Evolutionary conservation across 495 filamentous ascomycete species (phyloP), one percentile per base, ranked within the genome.

Genomic region (Xylaria grammica): DNA sequence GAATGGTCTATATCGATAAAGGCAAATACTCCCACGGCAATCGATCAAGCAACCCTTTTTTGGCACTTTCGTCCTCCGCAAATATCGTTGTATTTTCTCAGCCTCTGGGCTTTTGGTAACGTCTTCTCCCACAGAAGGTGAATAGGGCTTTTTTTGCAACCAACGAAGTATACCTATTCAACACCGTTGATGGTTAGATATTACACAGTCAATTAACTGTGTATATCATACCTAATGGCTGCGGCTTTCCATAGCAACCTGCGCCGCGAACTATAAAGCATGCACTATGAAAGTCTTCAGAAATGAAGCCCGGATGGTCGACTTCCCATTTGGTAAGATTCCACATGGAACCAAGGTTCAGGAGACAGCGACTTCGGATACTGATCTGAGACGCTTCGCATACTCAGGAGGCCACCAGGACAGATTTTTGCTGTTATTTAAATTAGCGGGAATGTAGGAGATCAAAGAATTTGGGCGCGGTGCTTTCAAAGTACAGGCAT

Each of bases 341-440:
- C 42, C 49, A 32, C 52, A 57, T 40, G 29, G 5, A 32, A 26
- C 36, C 27, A 54, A 49, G 29, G 49, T 20, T 40, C 38, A 29
- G 51, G 40, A 63, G 51, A 34, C n/a, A 44, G 24, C 42, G 53
- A 58, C 32, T 58, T 57, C 42, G 22, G 30, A 22, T 42, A 44
- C 34, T 4, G 17, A 49, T 44, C 24, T 42, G 44, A 20, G 44
- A 24, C 17, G 40, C 6, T 24, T 44, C 15, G 19, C 13, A 58
- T 24, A 44, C 40, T 19, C 6, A 51, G 13, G 53, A 8, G 22
- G 40, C 22, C 26, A 30, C 24, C 13, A 51, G 62, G 45, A 51
- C 51, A 56, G 38, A 26, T 38, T 64, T 63, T 64, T 44, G 62
- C 62, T 64, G 27, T 34, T 53, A 17, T 46, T 57, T 58, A 34